Evolutionary conservation across 768 basidiomycete genomes (phyloP), one percentile per base, ranked within the genome.

Genomic region (Boletus edulis): DNA sequence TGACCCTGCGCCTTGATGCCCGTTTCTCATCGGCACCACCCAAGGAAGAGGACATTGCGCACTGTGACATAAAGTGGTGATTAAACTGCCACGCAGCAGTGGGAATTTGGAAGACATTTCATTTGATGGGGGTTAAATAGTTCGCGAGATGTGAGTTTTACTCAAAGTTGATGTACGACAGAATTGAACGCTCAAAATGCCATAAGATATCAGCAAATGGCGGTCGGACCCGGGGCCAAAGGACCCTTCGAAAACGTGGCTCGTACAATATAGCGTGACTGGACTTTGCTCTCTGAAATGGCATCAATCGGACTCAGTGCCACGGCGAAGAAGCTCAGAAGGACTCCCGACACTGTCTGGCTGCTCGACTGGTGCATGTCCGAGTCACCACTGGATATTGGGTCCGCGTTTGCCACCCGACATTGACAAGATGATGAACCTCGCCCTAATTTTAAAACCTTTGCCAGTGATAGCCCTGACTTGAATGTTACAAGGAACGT

Each of bases 381-480:
- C n/a, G n/a, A n/a, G n/a, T n/a, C n/a, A n/a, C n/a, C 13, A 14
- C 14, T 35, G 34, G 34, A 14, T 29, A 29, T 29, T 29, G 27
- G 9, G 27, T 4, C 27, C 7, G 27, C 27, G 7, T n/a, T 5
- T n/a, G 11, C n/a, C 46, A n/a, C 5, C 7, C 37, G 27, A 39
- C 24, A 38, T 46, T 38, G 9, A 41, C 44, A 29, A 44, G 24
- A 61, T 53, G 24, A 61, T 53, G 58, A 59, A 53, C 46, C 41
- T 38, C n/a, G 22, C 17, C 12, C 50, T 32, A n/a, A 18, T 22
- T 38, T 5, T 32, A 42, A 17, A 32, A 39, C 51, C 31, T 44
- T 51, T 59, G 51, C 34, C 31, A 35, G 12, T 5, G 55, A 43
- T 38, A 41, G 22, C 55, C 60, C 54, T 56, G 54, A 51, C 56